A percentile compares a stretch with the other conserved stretches of the same genome.
phyloP scores from a whole-genome alignment of 139 green algal species.

The Gonium pectorale region DNA sequence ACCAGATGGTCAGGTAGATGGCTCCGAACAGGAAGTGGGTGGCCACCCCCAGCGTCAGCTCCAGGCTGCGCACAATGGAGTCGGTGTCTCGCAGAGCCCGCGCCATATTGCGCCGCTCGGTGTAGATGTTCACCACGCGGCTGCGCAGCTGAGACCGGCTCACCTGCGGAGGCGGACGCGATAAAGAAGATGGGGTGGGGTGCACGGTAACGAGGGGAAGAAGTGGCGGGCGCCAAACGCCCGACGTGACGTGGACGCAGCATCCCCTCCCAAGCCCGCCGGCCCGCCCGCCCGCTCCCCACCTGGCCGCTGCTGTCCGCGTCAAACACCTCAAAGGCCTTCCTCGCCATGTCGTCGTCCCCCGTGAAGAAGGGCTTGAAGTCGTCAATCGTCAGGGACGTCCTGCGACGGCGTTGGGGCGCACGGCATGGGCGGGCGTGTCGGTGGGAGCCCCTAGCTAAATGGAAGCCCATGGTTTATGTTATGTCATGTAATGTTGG shows the following conservation, averaged over 20 bases:
- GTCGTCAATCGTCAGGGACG: conserved; percentile 26
- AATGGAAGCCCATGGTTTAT: not conserved
- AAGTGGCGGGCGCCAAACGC: no score
- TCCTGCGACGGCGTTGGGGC: no score
- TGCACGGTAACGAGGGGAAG: no score
- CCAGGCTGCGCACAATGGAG: conserved; percentile 59
- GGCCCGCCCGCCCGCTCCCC: not conserved
- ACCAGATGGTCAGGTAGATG: conserved; percentile 67
- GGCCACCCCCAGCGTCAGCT: conserved; percentile 55
- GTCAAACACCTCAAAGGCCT: conserved; percentile 59
- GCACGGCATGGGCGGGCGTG: not conserved
- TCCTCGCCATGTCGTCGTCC: not conserved
- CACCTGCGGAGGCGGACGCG: conserved; percentile 14
- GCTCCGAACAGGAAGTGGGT: conserved; percentile 63
- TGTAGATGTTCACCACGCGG: conserved; percentile 60
- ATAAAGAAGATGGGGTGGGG: no score
- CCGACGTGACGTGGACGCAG: no score
- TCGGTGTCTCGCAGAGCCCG: conserved; percentile 61
- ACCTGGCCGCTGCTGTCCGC: conserved; percentile 26
- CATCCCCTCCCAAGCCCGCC: no score
- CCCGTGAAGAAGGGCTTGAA: conserved; percentile 44
- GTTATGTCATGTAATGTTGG: no score
- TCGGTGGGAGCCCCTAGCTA: not conserved
- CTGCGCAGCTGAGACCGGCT: conserved; percentile 46
- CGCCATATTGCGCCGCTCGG: conserved; percentile 66